Evolutionary conservation across 495 filamentous ascomycete genomes (phyloP), one percentile per base, ranked within the genome.

Genomic region (Penicillium roqueforti): DNA sequence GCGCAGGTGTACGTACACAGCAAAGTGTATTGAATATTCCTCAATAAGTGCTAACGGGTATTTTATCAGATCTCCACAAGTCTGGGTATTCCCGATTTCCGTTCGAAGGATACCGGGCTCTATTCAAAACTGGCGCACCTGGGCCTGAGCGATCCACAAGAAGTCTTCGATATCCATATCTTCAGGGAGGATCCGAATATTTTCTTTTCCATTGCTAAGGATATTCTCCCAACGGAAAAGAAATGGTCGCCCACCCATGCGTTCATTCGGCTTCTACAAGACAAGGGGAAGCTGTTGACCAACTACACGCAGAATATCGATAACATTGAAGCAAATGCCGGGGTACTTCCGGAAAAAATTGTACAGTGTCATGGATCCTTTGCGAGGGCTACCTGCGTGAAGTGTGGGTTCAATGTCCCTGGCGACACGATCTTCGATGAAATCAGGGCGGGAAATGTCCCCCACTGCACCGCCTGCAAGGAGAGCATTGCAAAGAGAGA

Each of bases 261-360:
- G 37, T 98, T 98, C 73, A 95, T 98, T 58, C 84, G 83, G n/a
- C 78, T 97, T n/a, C 80, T 98, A 2, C 91, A 97, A 66, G 79
- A 91, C 54, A 89, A 92, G 67, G 84, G 83, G 19, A 96, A 95
- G 63, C 82, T 98, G 18, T 78, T 97, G 45, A 97, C 92, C 23
- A 96, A 97, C 70, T 98, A 96, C 72, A 95, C 92, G 2, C 93
- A 98, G 68, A 98, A 98, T 67, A 98, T 98, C 60, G 93, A 98
- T 74, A 97, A 97, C 61, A 86, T 98, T 43, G 93, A 98, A 66
- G 83, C 82, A 29, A 84, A 87, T 51, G 93, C 92, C 1, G 93
- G 93, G 13, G 92, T 98, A 43, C 63, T 69, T 6, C 77, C 83
- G 0, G 87, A 92, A 32, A 96, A 95, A 54, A 83, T 98, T 10